Evolutionary conservation across 2,329 filamentous ascomycete genomes (phyloP).

Genomic region (Ophiocordyceps sinensis): DNA sequence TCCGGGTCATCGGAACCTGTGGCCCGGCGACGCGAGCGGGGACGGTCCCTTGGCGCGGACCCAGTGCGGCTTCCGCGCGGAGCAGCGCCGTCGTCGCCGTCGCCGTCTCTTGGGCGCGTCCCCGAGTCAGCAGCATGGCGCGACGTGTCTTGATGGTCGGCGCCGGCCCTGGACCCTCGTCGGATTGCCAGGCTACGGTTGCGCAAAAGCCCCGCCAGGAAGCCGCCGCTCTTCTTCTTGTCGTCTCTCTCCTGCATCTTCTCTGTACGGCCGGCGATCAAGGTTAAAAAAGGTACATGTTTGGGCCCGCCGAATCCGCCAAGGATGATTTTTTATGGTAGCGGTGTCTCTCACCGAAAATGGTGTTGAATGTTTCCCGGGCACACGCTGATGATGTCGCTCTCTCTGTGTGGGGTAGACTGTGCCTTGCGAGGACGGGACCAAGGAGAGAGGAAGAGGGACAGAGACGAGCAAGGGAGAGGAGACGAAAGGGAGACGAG

Average conservation of each 20-base stretch:
- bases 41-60: not conserved
- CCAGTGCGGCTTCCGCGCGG: not conserved
- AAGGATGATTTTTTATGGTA: no score
- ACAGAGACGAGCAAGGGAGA: no score
- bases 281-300: not conserved
- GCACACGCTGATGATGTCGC: no score
- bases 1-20: slow-evolving; percentile 21
- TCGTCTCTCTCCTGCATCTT: slow-evolving; percentile 16
- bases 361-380: no score
- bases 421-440: no score
- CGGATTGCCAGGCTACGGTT: slow-evolving; percentile 25
- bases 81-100: not conserved
- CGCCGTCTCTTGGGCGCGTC: not conserved
- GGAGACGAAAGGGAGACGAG: no score
- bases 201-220: slow-evolving; percentile 35
- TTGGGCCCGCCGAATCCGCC: no score
- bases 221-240: slow-evolving; percentile 22
- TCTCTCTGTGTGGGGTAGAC: no score
- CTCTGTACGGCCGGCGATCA: slow-evolving; percentile 6
- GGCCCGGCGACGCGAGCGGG: slow-evolving; percentile 24
- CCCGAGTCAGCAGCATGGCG: not conserved
- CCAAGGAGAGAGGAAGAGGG: no score
- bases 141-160: not conserved
- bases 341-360: no score
- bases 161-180: not conserved